Conservation (phyloP, 1,284 basidiomycete genomes). For the Papiliotrema terrestris region DNA sequence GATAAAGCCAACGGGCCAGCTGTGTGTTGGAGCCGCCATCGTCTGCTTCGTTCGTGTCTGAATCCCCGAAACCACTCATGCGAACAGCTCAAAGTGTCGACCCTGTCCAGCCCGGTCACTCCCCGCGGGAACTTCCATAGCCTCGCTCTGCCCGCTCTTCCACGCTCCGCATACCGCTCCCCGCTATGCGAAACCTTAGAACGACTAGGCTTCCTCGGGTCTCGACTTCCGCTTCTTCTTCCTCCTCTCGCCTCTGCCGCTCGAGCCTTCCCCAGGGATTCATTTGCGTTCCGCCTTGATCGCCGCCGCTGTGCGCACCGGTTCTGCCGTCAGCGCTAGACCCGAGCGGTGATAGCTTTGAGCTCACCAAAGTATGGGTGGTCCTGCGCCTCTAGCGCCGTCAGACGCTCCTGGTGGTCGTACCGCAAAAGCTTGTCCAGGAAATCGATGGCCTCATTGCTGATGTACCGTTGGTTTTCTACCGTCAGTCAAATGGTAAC, state of each 20-base stretch:
- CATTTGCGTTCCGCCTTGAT: slow-evolving; percentile 2
- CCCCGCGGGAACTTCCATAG: no score
- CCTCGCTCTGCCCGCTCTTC: no score
- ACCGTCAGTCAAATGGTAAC: neutral
- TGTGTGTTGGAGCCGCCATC: no score
- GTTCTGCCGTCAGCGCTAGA: slow-evolving; percentile 12
- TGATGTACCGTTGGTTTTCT: slow-evolving; percentile 95
- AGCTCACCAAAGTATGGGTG: slow-evolving; percentile 80
- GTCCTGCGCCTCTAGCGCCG: slow-evolving; percentile 82
- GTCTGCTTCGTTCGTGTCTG: no score
- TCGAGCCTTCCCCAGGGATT: neutral
- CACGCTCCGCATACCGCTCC: no score
- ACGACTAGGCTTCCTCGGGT: neutral
- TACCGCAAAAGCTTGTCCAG: slow-evolving; percentile 93
- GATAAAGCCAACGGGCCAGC: no score
- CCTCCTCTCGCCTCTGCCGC: neutral
- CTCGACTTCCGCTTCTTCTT: neutral
- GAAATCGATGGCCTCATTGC: slow-evolving; percentile 97
- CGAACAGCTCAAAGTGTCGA: no score
- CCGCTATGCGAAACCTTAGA: neutral
- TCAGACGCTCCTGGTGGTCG: slow-evolving; percentile 91
- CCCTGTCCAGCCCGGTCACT: no score
- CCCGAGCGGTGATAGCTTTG: neutral
- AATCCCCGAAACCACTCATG: no score
- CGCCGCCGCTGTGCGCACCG: slow-evolving; percentile 25